Evolutionary conservation across 345 rosid genomes (phyloP).

Genomic region (Isatis tinctoria): DNA sequence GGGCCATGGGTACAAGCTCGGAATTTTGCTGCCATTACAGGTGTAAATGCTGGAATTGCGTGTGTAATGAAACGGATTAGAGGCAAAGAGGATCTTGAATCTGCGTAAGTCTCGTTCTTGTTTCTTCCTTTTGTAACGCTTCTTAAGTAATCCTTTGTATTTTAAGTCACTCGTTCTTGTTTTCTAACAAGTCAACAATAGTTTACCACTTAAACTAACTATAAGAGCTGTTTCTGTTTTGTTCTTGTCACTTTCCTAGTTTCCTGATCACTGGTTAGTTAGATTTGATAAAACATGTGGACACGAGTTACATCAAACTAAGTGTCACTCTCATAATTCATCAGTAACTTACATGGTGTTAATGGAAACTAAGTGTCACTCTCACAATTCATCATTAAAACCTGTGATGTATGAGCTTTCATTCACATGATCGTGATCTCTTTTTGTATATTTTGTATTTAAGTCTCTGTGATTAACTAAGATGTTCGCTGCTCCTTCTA

Average conservation of each 20-base stretch:
- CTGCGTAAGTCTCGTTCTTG: conserved; percentile 36
- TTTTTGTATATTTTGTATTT: neutral
- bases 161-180: neutral
- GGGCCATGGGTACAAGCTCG: conserved; percentile 95
- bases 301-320: neutral
- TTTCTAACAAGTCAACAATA: neutral
- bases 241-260: neutral
- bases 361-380: neutral
- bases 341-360: too few relatives aligned
- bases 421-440: neutral
- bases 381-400: neutral
- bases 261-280: neutral
- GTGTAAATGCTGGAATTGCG: conserved; percentile 86
- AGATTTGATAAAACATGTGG: neutral
- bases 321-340: neutral
- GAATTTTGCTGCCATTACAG: conserved; percentile 83
- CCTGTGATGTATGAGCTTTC: neutral
- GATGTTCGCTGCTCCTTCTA: neutral
- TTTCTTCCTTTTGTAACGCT: neutral
- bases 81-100: conserved; percentile 94
- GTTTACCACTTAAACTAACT: neutral
- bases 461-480: neutral
- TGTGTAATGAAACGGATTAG: conserved; percentile 77
- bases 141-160: neutral
- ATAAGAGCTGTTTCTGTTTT: neutral